phyloP scores from a whole-genome alignment of 371 early-diverging fungal genomes.

The Rhizopus sp. region DNA sequence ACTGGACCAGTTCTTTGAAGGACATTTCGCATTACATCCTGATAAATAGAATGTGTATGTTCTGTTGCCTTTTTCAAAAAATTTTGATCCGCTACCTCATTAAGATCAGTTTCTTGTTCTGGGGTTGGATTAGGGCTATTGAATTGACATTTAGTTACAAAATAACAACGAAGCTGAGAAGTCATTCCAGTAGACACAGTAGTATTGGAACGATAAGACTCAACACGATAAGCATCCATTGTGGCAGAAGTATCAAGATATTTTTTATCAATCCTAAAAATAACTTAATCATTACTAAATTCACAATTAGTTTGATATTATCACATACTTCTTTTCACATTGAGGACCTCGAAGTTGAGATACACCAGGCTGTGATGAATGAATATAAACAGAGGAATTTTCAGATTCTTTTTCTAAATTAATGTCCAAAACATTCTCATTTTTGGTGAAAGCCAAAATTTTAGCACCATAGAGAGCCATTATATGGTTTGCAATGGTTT shows the following conservation, averaged over 20 bases:
- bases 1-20: conserved; percentile 94
- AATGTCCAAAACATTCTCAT: conserved; percentile 83
- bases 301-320: not conserved
- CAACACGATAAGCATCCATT: conserved; percentile 84
- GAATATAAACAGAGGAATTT: conserved; percentile 93
- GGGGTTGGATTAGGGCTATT: conserved; percentile 80
- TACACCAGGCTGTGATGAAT: conserved; percentile 93
- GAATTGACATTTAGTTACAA: conserved; percentile 91
- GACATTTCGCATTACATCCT: conserved; percentile 82
- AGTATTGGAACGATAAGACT: conserved; percentile 93
- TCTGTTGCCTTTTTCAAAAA: conserved; percentile 95
- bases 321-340: conserved; percentile 78
- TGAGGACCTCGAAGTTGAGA: conserved; percentile 87
- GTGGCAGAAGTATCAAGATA: conserved; percentile 83
- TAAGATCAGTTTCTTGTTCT: conserved; percentile 83
- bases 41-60: conserved; percentile 87
- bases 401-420: conserved; percentile 92
- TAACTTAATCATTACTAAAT: conserved; percentile 1
- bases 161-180: conserved; percentile 94
- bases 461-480: conserved; percentile 95
- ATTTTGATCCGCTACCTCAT: conserved; percentile 83
- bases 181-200: conserved; percentile 81
- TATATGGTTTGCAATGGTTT: conserved; percentile 94
- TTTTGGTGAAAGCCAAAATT: conserved; percentile 88
- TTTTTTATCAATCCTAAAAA: conserved; percentile 81